phyloP scores from a whole-genome alignment of 1,284 basidiomycete genomes.

The Cutaneotrichosporon mucoides region DNA sequence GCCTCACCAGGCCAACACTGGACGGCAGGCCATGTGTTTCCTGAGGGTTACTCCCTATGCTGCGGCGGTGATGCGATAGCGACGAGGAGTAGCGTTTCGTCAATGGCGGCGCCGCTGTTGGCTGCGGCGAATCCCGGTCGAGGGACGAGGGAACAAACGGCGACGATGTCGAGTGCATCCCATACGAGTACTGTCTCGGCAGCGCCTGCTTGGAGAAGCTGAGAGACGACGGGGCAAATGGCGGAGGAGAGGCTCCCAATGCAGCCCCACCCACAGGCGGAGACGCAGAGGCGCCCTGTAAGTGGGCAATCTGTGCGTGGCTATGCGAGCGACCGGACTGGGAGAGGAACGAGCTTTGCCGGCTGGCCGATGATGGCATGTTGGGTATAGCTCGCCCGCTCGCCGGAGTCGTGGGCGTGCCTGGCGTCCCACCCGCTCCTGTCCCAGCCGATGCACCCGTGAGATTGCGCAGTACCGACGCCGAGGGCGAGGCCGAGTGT shows the following conservation, averaged over 20 bases:
- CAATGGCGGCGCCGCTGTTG: conserved; percentile 5
- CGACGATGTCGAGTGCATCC: conserved; percentile 25
- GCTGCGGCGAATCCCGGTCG: conserved; percentile 23
- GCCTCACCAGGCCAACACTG: conserved; percentile 16
- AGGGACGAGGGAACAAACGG: conserved; percentile 39
- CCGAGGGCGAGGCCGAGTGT: conserved; percentile 37
- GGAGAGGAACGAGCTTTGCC: conserved; percentile 45
- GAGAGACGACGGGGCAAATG: conserved; percentile 25
- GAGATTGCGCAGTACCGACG: conserved; percentile 30
- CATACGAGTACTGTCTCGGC: conserved; percentile 16
- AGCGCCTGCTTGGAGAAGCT: conserved; percentile 42
- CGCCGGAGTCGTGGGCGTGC: background rate
- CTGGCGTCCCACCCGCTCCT: background rate
- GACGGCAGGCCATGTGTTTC: background rate
- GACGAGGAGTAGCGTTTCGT: conserved; percentile 43
- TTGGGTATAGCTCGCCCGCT: conserved; percentile 6
- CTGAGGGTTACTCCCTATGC: conserved; percentile 18
- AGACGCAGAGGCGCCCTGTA: conserved; percentile 25
- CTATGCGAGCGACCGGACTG: conserved; percentile 47
- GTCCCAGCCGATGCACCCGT: background rate
- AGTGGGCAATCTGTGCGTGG: conserved; percentile 44
- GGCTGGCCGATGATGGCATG: conserved; percentile 4
- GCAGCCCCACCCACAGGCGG: conserved; percentile 25
- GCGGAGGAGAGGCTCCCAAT: conserved; percentile 18
- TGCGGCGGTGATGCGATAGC: conserved; percentile 22